phyloP scores from a whole-genome alignment of 257 asterid genomes.

The Paulownia fortunei region DNA sequence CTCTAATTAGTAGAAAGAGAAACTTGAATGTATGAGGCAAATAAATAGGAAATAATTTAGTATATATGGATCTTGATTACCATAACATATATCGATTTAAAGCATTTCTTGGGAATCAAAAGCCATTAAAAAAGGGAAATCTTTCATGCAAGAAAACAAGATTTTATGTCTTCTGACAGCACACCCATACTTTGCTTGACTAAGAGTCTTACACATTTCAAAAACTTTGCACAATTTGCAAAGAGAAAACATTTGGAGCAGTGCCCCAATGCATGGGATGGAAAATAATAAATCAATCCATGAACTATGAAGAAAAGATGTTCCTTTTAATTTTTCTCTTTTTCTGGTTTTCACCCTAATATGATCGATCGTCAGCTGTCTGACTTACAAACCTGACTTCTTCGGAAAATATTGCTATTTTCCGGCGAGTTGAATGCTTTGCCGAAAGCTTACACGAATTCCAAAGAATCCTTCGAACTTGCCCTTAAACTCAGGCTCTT shows the following conservation, averaged over 20 bases:
- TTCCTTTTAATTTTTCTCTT: not conserved
- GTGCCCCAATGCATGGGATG: slow-evolving; percentile 50
- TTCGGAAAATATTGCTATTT: slow-evolving; percentile 68
- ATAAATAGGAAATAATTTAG: not conserved
- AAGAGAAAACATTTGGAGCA: slow-evolving; percentile 41
- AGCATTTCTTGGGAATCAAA: not conserved
- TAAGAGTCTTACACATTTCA: slow-evolving; percentile 2
- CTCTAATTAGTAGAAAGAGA: too few species aligned
- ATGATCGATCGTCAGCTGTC: not conserved
- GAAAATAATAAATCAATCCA: slow-evolving; percentile 12
- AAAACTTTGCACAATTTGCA: slow-evolving; percentile 12
- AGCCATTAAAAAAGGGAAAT: not conserved
- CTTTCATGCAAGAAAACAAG: not conserved
- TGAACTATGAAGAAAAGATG: not conserved
- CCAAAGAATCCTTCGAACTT: slow-evolving; percentile 47
- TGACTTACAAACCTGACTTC: slow-evolving; percentile 52
- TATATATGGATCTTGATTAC: not conserved
- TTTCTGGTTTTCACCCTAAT: not conserved
- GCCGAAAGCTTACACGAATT: slow-evolving; percentile 52
- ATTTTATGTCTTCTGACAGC: not conserved
- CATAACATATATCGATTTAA: not conserved
- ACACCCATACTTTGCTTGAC: not conserved
- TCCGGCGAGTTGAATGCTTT: slow-evolving; percentile 54
- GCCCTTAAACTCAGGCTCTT: slow-evolving; percentile 31
- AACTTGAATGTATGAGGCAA: too few species aligned